Evolutionary conservation across 805 yeast species (phyloP).

Genomic region (Blastobotrys peoriensis): DNA sequence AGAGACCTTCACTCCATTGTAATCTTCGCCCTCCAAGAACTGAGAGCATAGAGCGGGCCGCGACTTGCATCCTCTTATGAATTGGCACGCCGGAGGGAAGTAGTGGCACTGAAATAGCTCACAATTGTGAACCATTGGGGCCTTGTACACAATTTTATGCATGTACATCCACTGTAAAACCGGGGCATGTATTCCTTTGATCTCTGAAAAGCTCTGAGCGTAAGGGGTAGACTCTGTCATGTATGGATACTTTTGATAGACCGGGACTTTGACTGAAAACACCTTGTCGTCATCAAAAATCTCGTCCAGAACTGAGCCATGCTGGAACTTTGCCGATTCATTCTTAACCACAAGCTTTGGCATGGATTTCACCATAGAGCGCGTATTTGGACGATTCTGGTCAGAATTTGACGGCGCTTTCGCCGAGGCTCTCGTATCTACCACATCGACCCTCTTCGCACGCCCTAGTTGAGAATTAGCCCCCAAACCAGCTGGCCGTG

Average conservation of each 20-base stretch:
- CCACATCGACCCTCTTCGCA: no score
- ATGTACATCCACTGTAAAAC: constrained; percentile 10
- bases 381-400: no score
- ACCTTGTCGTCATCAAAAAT: neutral
- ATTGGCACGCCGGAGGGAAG: constrained; percentile 18
- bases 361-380: no score
- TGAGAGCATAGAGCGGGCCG: constrained; percentile 16
- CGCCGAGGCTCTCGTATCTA: no score
- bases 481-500: no score
- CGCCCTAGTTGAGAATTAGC: no score
- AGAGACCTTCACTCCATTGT: constrained; percentile 13
- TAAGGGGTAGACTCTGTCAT: constrained; percentile 8
- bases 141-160: neutral
- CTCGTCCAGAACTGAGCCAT: no score
- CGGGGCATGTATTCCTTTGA: constrained; percentile 10
- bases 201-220: neutral
- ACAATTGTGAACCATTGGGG: constrained; percentile 13
- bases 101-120: constrained; percentile 12
- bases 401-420: no score
- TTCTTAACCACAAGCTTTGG: no score
- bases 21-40: constrained; percentile 11
- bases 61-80: constrained; percentile 17
- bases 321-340: no score
- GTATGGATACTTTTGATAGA: neutral
- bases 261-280: neutral